Percentiles rank a stretch among this genome's conserved stretches.
phyloP scores from a whole-genome alignment of 805 yeast species.

The Candida sanyiensis region DNA sequence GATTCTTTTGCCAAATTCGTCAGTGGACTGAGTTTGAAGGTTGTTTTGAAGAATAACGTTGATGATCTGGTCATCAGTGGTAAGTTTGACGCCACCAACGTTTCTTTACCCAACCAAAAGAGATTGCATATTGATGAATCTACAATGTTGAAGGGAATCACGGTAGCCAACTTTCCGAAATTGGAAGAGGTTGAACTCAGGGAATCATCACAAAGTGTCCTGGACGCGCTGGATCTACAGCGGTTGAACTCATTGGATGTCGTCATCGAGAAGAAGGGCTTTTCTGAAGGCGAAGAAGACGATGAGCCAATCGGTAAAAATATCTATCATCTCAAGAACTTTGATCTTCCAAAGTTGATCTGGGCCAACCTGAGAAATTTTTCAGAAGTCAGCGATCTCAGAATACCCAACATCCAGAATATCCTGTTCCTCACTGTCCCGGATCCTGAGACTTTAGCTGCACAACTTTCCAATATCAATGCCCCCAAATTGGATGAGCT shows the following conservation, averaged over 20 bases:
- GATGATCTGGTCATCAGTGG: slow-evolving; percentile 1
- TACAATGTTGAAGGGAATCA: no score
- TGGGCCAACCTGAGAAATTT: slow-evolving; percentile 12
- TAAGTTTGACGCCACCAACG: slow-evolving; percentile 2
- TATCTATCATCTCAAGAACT: not conserved
- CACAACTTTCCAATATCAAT: slow-evolving; percentile 1
- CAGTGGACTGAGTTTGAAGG: slow-evolving; percentile 6
- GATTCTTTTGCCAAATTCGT: slow-evolving; percentile 2
- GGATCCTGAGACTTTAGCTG: not conserved
- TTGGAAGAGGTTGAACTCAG: slow-evolving; percentile 1
- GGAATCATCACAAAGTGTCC: slow-evolving; percentile 1
- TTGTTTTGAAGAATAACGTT: not conserved
- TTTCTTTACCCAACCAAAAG: slow-evolving; percentile 3
- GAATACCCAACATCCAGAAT: slow-evolving; percentile 8
- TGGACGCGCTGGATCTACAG: not conserved
- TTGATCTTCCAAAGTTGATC: not conserved
- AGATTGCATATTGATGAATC: slow-evolving; percentile 4
- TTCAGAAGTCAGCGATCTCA: not conserved
- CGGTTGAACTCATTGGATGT: slow-evolving; percentile 7
- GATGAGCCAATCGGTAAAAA: slow-evolving; percentile 5
- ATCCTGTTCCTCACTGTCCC: slow-evolving; percentile 8
- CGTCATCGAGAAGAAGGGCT: not conserved
- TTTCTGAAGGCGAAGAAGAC: not conserved
- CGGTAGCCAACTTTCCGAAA: slow-evolving; percentile 6
- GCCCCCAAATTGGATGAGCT: slow-evolving; percentile 8